Evolutionary conservation across 306 rosid species (phyloP).

Genomic region (Sicyos edulis): DNA sequence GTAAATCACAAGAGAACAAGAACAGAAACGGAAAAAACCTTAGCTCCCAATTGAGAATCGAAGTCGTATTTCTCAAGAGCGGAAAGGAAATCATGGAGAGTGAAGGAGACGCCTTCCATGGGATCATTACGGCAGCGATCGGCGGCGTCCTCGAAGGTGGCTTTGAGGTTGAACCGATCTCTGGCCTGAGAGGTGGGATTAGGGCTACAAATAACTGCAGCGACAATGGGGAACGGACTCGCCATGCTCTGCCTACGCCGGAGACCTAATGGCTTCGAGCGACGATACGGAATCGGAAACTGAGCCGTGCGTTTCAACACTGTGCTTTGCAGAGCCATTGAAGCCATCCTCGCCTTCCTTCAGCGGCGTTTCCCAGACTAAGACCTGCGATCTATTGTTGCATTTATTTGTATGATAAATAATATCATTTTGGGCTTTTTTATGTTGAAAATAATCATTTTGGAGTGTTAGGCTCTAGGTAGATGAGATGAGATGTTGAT

Average conservation of each 20-base stretch:
- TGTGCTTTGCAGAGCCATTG: constrained; percentile 56
- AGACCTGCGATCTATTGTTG: no score
- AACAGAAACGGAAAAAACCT: constrained; percentile 31
- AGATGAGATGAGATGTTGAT: no score
- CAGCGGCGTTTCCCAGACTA: neutral
- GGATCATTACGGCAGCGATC: constrained; percentile 79
- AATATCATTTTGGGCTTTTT: no score
- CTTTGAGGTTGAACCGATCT: constrained; percentile 56
- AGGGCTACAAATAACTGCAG: constrained; percentile 33
- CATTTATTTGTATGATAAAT: no score
- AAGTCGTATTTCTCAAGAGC: constrained; percentile 70
- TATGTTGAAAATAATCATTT: no score
- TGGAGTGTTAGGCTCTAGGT: no score
- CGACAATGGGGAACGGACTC: constrained; percentile 31
- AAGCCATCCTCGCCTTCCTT: constrained; percentile 30
- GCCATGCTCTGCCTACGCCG: constrained; percentile 25
- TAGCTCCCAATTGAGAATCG: constrained; percentile 65
- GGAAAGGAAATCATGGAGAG: constrained; percentile 47
- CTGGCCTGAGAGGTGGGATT: constrained; percentile 55
- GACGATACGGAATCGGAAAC: constrained; percentile 31
- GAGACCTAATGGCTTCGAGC: constrained; percentile 35
- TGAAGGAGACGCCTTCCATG: constrained; percentile 60
- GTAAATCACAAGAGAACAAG: neutral
- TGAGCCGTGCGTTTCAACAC: constrained; percentile 48
- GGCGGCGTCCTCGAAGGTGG: constrained; percentile 66